Evolutionary conservation across 1,284 basidiomycete species (phyloP).

Genomic region (Ceratorhiza oryzae-sativae): DNA sequence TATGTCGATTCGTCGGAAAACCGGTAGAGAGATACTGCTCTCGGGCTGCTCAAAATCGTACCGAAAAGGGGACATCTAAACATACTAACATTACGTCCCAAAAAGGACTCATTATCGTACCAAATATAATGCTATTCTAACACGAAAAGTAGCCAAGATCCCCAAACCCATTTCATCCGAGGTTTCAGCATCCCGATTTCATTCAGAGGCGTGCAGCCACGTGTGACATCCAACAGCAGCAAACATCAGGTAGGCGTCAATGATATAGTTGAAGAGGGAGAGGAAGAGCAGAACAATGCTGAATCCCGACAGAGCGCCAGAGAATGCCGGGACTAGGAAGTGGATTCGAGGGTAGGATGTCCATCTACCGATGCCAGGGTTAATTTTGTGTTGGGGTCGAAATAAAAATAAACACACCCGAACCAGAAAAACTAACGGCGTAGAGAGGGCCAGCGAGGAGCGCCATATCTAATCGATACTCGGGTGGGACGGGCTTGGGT

Average conservation of each 20-base stretch:
- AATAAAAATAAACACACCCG: conserved; percentile 46
- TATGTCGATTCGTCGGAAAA: not conserved
- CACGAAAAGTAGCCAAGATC: not conserved
- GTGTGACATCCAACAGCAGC: no score
- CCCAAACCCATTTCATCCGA: not conserved
- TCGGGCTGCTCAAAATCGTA: not conserved
- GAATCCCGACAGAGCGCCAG: conserved; percentile 56
- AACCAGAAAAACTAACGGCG: conserved; percentile 54
- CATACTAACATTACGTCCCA: conserved; percentile 1
- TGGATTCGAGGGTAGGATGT: conserved; percentile 53
- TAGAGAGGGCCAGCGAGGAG: conserved; percentile 49
- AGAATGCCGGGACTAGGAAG: conserved; percentile 55
- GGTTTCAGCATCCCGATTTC: not conserved
- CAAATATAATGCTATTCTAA: not conserved
- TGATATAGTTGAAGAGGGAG: conserved; percentile 54
- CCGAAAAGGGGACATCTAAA: not conserved
- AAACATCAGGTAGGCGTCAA: conserved; percentile 59
- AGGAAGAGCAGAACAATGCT: conserved; percentile 56
- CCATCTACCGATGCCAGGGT: conserved; percentile 49
- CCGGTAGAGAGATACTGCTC: not conserved
- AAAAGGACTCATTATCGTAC: not conserved
- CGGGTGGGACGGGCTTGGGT: conserved; percentile 47
- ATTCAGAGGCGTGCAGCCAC: no score
- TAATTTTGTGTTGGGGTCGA: conserved; percentile 47
- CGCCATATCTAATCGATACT: conserved; percentile 48